A percentile compares a stretch with the other conserved stretches of the same genome.
Conservation (phyloP, 1,139 yeast genomes). For the Kodamaea fungicola region DNA sequence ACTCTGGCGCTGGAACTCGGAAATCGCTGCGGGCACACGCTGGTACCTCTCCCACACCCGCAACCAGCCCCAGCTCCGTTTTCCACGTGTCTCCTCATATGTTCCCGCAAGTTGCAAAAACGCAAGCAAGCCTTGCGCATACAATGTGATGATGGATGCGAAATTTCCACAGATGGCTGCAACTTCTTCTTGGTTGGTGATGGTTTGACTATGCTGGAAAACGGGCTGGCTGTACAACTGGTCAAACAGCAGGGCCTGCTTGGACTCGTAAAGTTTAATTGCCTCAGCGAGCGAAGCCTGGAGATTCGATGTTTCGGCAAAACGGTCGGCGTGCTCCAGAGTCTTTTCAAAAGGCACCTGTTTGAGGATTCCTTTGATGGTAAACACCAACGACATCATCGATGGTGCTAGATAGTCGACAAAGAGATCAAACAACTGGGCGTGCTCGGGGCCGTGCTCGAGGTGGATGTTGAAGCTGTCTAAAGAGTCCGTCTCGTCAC, state of each 20-base stretch:
- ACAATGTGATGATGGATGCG: conserved; percentile 60
- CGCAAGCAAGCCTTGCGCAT: conserved; percentile 53
- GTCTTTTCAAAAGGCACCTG: conserved; percentile 53
- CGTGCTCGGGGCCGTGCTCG: conserved; percentile 12
- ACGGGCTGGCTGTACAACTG: conserved; percentile 57
- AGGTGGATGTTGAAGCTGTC: conserved; percentile 6
- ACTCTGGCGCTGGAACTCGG: conserved; percentile 1
- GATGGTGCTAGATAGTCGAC: conserved; percentile 71
- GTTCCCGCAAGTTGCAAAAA: conserved; percentile 47
- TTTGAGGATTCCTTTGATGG: conserved; percentile 58
- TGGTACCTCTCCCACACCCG: conserved; percentile 40
- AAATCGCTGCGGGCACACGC: neutral
- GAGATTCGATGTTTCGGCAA: conserved; percentile 41
- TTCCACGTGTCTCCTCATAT: conserved; percentile 30
- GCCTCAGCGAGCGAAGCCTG: conserved; percentile 52
- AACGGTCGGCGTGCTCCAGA: conserved; percentile 23
- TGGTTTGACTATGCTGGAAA: conserved; percentile 39
- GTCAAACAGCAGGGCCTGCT: conserved; percentile 56
- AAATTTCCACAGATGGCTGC: conserved; percentile 86
- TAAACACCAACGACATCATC: conserved; percentile 61
- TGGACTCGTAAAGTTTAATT: conserved; percentile 49
- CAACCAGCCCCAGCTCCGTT: conserved; percentile 50
- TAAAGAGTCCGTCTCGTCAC: conserved; percentile 11
- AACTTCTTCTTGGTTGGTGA: conserved; percentile 70
- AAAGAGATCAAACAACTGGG: conserved; percentile 53